Evolutionary conservation across 768 basidiomycete genomes (phyloP), one percentile per base, ranked within the genome.

Genomic region (Dacryopinax spathularia): DNA sequence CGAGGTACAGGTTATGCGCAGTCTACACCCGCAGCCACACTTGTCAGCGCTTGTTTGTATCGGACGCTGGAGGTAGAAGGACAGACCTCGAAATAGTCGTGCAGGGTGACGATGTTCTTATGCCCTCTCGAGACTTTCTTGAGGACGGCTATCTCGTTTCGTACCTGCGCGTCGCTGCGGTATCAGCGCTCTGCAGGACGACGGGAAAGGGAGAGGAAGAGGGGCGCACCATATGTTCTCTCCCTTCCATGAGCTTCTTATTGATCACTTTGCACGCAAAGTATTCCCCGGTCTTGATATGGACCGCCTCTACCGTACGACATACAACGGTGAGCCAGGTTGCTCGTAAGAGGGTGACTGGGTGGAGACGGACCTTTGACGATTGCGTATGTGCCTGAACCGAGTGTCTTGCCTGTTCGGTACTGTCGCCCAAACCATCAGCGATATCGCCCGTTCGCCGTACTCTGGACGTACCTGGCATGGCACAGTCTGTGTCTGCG

Each of bases 191-290:
- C n/a, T n/a, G n/a, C n/a, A n/a, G n/a, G n/a, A n/a, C n/a, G n/a
- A n/a, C n/a, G n/a, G n/a, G n/a, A n/a, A n/a, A n/a, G n/a, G 6
- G 20, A 27, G 25, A 36, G 60, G 64, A 29, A 41, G 35, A 63
- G 6, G 33, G 35, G 72, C 84, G 68, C 22, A 93, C 95, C 95
- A 99, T 98, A 73, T 94, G 86, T 76, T 98, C 95, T 67, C 95
- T 81, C 3, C 95, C 95, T 73, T 95, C 89, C 93, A 96, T 96
- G 64, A 96, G 84, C 71, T 94, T 92, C 82, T 98, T 98, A 84
- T 95, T 97, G 77, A 97, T 93, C 70, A 98, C 96, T 76, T 99
- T 99, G 83, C 94, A 97, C 22, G 95, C 96, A 79, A 88, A 98
- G 77, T 94, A 95, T 74, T 96, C 83, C 22, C 85, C 84, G 0